Base-by-base conservation (phyloP, 306 rosid species). In the Pyrus communis region DNA sequence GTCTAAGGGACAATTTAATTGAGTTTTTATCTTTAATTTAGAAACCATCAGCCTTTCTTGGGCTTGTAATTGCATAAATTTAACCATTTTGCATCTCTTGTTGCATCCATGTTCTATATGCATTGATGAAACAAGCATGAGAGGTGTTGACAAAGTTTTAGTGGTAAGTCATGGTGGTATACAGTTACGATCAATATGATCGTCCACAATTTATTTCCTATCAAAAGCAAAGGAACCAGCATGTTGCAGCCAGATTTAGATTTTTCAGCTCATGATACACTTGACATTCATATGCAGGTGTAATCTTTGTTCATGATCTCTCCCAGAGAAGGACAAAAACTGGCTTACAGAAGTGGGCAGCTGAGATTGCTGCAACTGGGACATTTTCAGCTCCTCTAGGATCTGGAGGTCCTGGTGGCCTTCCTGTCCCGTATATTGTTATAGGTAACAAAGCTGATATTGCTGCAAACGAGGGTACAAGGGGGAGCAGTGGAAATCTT, bases 271-370 rank as follows among this genome's bases (percentile, higher is more conserved):
- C 21, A 43, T 35, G 54, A 2, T 79, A 65, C 60, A 75, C 74
- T 71, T 81, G 79, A 81, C 84, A 67, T 84, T 74, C 77, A 73
- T 85, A 57, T 79, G 82, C 87, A 96, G 99, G 99, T 85, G 89
- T 96, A 74, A 88, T 96, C 82, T 92, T 96, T 89, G 99, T 96
- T 87, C 99, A 96, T 5, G 99, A 96, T 86, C 99, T 96, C 77
- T 92, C 97, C 35, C 98, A 96, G 78, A 91, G 96, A 86, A 89
- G 98, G 84, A 92, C 98, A 11, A 96, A 96, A 87, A 60, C 96
- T 73, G 86, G 97, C 90, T 82, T 96, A 89, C 97, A 89, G 87
- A 96, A 91, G 84, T 86, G 99, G 98, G 99, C 96, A 52, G 82
- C 90, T 65, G 99, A 92, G 90, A 91, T 96, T 79, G 81, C 97